phyloP scores from a whole-genome alignment of 805 yeast species.

The Candida vartiovaarae region DNA sequence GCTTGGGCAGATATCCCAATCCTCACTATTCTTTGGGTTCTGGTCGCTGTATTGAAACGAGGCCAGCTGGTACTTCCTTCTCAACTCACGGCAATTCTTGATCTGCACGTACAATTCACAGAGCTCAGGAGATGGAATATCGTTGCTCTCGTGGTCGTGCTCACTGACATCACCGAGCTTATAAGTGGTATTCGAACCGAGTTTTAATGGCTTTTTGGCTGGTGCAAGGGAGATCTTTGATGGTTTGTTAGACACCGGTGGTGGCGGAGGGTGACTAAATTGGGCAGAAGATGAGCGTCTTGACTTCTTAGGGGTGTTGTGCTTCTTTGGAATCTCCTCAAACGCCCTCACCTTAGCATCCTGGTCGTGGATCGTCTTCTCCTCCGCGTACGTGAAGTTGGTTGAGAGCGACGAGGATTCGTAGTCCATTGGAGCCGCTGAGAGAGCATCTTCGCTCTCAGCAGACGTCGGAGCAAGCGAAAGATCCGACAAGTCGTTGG shows the following conservation, averaged over 20 bases:
- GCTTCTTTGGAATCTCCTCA: constrained; percentile 23
- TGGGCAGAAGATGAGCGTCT: constrained; percentile 31
- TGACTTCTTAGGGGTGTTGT: constrained; percentile 23
- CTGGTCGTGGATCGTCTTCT: constrained; percentile 53
- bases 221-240: constrained; percentile 19
- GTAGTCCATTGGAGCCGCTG: not conserved
- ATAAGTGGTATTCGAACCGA: constrained; percentile 19
- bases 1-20: constrained; percentile 83
- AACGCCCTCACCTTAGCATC: constrained; percentile 61
- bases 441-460: too few species aligned
- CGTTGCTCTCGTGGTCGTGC: constrained; percentile 44
- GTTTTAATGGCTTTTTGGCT: constrained; percentile 5
- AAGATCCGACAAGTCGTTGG: constrained; percentile 1
- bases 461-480: not conserved
- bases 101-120: constrained; percentile 57
- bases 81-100: constrained; percentile 57
- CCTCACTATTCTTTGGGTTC: constrained; percentile 74
- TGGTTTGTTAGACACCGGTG: constrained; percentile 24
- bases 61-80: constrained; percentile 65
- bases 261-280: constrained; percentile 32
- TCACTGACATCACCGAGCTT: constrained; percentile 40
- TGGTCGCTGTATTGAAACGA: constrained; percentile 68
- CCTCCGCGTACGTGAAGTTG: constrained; percentile 61
- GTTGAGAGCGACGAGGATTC: constrained; percentile 28
- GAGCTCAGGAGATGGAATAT: constrained; percentile 62